A percentile compares a stretch with the other conserved stretches of the same genome.
These are phyloP conservation scores for Pseudozyma sp. DNA, from an alignment of 1,284 basidiomycete species.

Conservation along the genomic window DNA sequence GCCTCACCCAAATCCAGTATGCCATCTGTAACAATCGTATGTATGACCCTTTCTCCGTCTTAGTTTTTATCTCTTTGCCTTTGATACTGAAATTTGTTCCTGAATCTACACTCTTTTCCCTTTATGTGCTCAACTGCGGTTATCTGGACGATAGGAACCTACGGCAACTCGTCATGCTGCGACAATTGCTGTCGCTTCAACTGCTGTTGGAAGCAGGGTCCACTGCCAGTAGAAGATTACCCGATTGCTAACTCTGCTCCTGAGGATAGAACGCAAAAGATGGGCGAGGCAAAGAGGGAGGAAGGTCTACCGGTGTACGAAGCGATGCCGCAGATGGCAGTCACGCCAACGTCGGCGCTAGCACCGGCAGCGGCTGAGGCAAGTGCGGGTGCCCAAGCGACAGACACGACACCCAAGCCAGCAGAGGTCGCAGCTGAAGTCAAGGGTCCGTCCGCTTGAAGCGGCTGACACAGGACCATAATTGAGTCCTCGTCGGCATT, in stretches of 20 bases:
- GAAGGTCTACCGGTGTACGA: constrained; percentile 25
- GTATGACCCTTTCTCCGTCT: background rate
- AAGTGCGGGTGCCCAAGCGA: background rate
- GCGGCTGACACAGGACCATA: too few relatives aligned
- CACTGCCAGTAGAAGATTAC: constrained; percentile 46
- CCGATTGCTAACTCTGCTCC: constrained; percentile 30
- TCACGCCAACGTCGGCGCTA: background rate
- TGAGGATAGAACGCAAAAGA: constrained; percentile 12
- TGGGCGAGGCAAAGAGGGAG: constrained; percentile 2
- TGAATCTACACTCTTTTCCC: too few relatives aligned
- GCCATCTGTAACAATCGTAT: constrained; percentile 32
- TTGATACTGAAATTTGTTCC: too few relatives aligned
- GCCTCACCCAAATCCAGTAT: constrained; percentile 19
- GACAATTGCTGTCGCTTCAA: constrained; percentile 50
- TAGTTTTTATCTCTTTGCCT: too few relatives aligned
- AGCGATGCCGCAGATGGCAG: constrained; percentile 37
- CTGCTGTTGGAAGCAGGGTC: constrained; percentile 41
- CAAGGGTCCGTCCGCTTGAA: background rate
- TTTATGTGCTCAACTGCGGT: too few relatives aligned
- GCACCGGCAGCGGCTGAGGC: background rate
- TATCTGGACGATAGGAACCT: constrained; percentile 10
- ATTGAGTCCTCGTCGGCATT: too few relatives aligned
- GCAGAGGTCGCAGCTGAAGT: background rate
- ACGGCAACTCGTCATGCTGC: constrained; percentile 31
- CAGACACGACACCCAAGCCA: too few relatives aligned